Evolutionary conservation across 2,329 filamentous ascomycete species (phyloP), one percentile per base, ranked within the genome.

Genomic region (Chaetomium globosum): DNA sequence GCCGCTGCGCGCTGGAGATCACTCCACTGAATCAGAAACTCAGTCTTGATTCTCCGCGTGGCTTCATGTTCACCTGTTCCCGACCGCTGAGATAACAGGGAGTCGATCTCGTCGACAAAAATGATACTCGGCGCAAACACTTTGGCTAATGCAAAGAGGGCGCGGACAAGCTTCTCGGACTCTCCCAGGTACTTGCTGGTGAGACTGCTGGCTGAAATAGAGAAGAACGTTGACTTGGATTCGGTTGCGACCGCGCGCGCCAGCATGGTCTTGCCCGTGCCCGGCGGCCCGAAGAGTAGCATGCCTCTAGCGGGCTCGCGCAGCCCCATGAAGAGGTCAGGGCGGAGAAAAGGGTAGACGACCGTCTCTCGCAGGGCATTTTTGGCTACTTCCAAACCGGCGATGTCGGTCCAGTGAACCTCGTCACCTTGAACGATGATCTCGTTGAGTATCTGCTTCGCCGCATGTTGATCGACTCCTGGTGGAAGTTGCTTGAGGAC

Each of bases 191-290:
- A 99, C 78, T 99, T 99, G 74, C 91, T 96, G 1, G 94, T 98
- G 70, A 99, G 80, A 71, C 91, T 96, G 74, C 92, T 96, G 19
- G 95, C 93, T 5, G 93, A 97, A 63, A 99, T 97, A 16, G 93
- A 96, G 79, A 99, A 98, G 78, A 98, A 99, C 0, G 96, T 96
- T 12, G 92, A 96, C 72, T 88, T 90, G 1, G 92, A 96, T 77
- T 99, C 95, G 0, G 95, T 98, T 1, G 95, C 95, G 0, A 98
- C 94, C 9, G 92, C 93, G 69, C 95, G 87, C 10, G 95, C 95
- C 46, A 99, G 82, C 95, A 99, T 99, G 0, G 95, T 99, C 78
- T 99, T 99, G 60, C 95, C 95, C 0, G 95, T 99, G n/a, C 95
- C 95, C 0, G 95, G 95, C 1, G 95, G 95, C 0, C 95, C 95